Evolutionary conservation across 2,329 filamentous ascomycete species (phyloP).

Genomic region (Fusarium sp.): DNA sequence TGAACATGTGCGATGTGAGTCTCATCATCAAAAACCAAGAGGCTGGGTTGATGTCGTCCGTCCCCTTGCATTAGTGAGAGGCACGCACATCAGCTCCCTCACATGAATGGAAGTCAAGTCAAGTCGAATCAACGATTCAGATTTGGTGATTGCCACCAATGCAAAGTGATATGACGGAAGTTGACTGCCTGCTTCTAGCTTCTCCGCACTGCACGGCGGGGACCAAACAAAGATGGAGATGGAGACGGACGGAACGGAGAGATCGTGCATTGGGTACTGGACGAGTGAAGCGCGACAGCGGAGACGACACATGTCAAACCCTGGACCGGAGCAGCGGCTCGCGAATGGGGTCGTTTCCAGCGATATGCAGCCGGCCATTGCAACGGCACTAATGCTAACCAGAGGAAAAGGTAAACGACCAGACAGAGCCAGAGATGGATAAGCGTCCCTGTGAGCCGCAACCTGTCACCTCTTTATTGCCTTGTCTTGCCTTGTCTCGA

Average conservation of each 20-base stretch:
- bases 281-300: constrained; percentile 39
- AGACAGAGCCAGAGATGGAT: constrained; percentile 36
- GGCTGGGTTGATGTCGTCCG: constrained; percentile 2
- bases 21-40: constrained; percentile 3
- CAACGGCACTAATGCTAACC: constrained; percentile 23
- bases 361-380: constrained; percentile 28
- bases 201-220: constrained; percentile 43
- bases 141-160: constrained; percentile 11
- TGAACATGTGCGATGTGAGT: constrained; percentile 2
- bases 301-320: constrained; percentile 42
- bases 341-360: constrained; percentile 49
- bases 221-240: constrained; percentile 39
- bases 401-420: constrained; percentile 35
- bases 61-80: constrained; percentile 41
- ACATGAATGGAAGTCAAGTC: no score
- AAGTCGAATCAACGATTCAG: constrained; percentile 8
- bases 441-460: constrained; percentile 42
- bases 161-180: constrained; percentile 24
- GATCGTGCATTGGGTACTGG: constrained; percentile 47
- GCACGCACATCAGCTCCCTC: constrained; percentile 27
- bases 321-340: constrained; percentile 43
- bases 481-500: no score
- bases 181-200: constrained; percentile 22
- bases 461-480: no score
- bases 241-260: constrained; percentile 36